phyloP scores from a whole-genome alignment of 1,139 yeast species.

The Geotrichum bryndzae region DNA sequence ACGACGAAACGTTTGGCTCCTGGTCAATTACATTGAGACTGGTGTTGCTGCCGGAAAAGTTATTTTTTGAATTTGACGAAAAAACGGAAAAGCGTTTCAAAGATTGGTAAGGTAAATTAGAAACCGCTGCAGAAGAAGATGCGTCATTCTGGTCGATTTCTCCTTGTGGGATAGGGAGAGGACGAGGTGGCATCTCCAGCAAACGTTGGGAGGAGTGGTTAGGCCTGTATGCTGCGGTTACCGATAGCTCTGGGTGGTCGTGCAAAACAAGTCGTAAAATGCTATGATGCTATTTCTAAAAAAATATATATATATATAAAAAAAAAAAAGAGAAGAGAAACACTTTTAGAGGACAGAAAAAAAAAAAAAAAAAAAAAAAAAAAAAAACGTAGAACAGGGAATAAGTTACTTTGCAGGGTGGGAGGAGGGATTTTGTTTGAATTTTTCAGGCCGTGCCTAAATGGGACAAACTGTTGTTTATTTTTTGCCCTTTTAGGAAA shows the following conservation, averaged over 20 bases:
- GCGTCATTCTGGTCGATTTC: background rate
- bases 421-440: background rate
- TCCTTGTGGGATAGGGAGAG: background rate
- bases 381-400: background rate
- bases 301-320: background rate
- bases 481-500: background rate
- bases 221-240: background rate
- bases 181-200: conserved; percentile 2
- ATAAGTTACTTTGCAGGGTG: background rate
- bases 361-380: background rate
- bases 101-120: conserved; percentile 1
- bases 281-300: background rate
- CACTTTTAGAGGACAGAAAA: background rate
- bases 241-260: background rate
- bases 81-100: conserved; percentile 10
- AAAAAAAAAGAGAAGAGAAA: background rate
- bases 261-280: background rate
- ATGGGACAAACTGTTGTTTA: background rate
- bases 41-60: background rate
- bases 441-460: background rate
- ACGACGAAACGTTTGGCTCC: background rate
- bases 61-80: background rate
- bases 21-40: background rate
- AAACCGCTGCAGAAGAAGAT: background rate
- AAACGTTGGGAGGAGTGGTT: background rate